These are phyloP conservation scores for Cutaneotrichosporon sp. DNA, from an alignment of 1,284 basidiomycete genomes.

Conservation along the genomic window DNA sequence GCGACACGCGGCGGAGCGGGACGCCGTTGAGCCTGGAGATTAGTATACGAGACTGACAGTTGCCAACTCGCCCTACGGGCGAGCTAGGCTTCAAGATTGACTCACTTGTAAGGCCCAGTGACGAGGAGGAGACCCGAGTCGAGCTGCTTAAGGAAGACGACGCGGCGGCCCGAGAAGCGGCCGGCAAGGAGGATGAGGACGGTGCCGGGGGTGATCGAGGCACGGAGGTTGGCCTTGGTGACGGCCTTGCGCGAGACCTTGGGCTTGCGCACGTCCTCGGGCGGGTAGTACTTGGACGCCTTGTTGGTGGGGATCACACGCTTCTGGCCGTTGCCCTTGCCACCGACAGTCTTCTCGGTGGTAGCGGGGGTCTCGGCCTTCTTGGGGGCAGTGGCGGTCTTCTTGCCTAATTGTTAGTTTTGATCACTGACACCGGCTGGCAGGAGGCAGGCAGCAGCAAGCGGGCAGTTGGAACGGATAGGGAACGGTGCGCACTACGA, in stretches of 20 bases:
- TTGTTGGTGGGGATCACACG: slow-evolving; percentile 77
- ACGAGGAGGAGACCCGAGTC: slow-evolving; percentile 89
- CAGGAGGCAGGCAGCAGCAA: no score
- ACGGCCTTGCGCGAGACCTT: slow-evolving; percentile 87
- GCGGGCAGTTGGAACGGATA: no score
- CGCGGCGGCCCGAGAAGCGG: slow-evolving; percentile 96
- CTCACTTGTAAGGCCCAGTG: slow-evolving; percentile 87
- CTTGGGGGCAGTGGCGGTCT: slow-evolving; percentile 67
- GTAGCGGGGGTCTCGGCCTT: slow-evolving; percentile 51
- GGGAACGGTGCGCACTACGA: no score
- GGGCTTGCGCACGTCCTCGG: slow-evolving; percentile 84
- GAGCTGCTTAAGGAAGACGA: slow-evolving; percentile 97
- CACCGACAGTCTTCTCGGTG: slow-evolving; percentile 79
- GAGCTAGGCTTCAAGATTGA: neutral
- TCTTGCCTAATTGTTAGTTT: slow-evolving; percentile 53
- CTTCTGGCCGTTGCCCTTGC: slow-evolving; percentile 85
- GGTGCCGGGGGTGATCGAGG: slow-evolving; percentile 88
- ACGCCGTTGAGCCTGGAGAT: slow-evolving; percentile 75
- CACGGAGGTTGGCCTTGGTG: slow-evolving; percentile 66
- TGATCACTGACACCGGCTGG: no score
- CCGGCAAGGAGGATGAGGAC: slow-evolving; percentile 96
- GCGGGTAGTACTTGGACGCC: slow-evolving; percentile 93
- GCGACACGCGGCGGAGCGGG: slow-evolving; percentile 94
- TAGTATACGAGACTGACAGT: no score
- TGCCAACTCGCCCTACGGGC: no score